Percentiles rank a stretch among this genome's conserved stretches.
Evolutionary conservation across 805 yeast genomes (phyloP).

Genomic region (Alloascoidea hylecoeti): DNA sequence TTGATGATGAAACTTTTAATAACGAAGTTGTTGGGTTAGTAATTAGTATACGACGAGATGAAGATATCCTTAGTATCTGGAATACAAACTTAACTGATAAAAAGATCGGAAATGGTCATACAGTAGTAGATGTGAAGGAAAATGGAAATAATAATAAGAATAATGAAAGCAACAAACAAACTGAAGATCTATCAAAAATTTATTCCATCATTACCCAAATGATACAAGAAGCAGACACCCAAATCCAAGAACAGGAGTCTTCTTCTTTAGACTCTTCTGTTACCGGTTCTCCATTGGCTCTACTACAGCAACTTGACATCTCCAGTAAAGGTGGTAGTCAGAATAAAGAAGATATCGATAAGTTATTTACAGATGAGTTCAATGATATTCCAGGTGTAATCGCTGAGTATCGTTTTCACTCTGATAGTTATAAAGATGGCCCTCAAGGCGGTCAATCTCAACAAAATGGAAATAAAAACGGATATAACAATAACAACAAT

Average conservation of each 20-base stretch:
- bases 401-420: conserved; percentile 1
- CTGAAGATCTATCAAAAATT: background rate
- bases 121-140: too few species aligned
- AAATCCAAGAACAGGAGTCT: background rate
- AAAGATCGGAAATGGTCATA: too few species aligned
- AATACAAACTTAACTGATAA: conserved; percentile 25
- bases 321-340: background rate
- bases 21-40: conserved; percentile 44
- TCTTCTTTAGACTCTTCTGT: background rate
- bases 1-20: background rate
- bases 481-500: background rate
- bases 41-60: conserved; percentile 43
- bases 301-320: background rate
- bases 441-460: background rate
- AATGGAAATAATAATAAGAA: background rate
- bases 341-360: too few species aligned
- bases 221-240: background rate
- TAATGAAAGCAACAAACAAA: background rate
- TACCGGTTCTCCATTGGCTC: background rate
- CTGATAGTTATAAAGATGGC: background rate
- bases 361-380: background rate
- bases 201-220: background rate
- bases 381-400: background rate
- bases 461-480: background rate
- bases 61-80: conserved; percentile 49